A percentile compares a stretch with the other conserved stretches of the same genome.
These are phyloP conservation scores for Cryomyces minteri DNA, from an alignment of 495 filamentous ascomycete species.

Conservation along the genomic window DNA sequence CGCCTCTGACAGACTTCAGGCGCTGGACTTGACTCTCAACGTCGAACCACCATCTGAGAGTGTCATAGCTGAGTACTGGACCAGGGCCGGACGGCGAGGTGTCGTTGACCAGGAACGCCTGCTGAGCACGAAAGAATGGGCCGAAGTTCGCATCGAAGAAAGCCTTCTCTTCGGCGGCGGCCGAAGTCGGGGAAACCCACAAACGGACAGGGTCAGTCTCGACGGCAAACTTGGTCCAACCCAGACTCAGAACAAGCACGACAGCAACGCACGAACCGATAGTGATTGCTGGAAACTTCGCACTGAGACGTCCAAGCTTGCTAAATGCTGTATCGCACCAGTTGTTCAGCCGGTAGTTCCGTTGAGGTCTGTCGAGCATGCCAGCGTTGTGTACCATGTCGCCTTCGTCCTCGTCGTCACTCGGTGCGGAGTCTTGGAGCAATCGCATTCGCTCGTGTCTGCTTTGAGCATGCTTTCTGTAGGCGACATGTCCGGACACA, in stretches of 20 bases:
- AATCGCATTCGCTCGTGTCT: slow-evolving; percentile 67
- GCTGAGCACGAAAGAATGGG: slow-evolving; percentile 86
- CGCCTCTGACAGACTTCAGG: slow-evolving; percentile 44
- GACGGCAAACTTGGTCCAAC: slow-evolving; percentile 71
- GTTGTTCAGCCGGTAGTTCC: slow-evolving; percentile 60
- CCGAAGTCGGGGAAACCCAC: slow-evolving; percentile 88
- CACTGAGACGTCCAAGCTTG: slow-evolving; percentile 62
- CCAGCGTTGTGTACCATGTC: slow-evolving; percentile 56
- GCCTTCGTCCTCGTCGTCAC: slow-evolving; percentile 81
- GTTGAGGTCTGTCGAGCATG: slow-evolving; percentile 50
- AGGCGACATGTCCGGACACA: slow-evolving; percentile 55
- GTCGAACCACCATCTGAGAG: slow-evolving; percentile 82
- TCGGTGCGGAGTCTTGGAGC: slow-evolving; percentile 64
- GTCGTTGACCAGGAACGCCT: slow-evolving; percentile 87
- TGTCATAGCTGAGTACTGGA: slow-evolving; percentile 74
- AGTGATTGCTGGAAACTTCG: slow-evolving; percentile 68
- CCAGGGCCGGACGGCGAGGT: slow-evolving; percentile 40
- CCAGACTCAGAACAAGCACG: slow-evolving; percentile 58
- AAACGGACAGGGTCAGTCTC: slow-evolving; percentile 79
- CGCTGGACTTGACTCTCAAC: slow-evolving; percentile 58
- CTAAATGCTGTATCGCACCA: slow-evolving; percentile 63
- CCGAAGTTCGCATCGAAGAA: slow-evolving; percentile 95
- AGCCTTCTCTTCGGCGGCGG: slow-evolving; percentile 76
- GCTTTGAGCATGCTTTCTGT: slow-evolving; percentile 47
- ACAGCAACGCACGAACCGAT: slow-evolving; percentile 51